These are phyloP conservation scores for Ganoderma multipileum DNA, from an alignment of 1,284 basidiomycete species.

Conservation along the genomic window DNA sequence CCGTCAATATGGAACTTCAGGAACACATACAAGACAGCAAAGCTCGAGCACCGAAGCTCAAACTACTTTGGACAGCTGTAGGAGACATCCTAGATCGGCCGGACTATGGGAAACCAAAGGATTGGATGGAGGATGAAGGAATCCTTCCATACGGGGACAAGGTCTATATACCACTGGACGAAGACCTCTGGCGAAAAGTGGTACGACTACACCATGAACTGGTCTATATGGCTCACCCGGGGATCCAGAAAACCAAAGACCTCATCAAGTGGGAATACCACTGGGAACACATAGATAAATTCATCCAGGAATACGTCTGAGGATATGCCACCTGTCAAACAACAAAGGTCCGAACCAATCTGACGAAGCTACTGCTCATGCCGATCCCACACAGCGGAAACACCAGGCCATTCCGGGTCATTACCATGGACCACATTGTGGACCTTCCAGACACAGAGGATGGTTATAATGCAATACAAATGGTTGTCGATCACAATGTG, in stretches of 20 bases:
- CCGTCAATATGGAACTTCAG: background rate
- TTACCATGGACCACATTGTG: background rate
- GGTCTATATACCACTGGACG: background rate
- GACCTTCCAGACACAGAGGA: background rate
- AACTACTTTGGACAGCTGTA: background rate
- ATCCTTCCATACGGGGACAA: background rate
- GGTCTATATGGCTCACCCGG: constrained; percentile 11
- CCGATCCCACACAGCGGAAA: background rate
- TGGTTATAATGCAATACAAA: background rate
- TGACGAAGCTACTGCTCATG: too few species aligned
- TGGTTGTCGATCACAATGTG: background rate
- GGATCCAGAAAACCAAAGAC: constrained; percentile 8
- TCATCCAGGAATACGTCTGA: too few species aligned
- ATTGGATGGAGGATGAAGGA: background rate
- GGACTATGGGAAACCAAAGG: background rate
- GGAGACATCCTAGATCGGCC: background rate
- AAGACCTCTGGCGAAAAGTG: background rate
- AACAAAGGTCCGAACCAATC: constrained; percentile 37
- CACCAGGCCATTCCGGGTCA: background rate
- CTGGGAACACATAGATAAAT: constrained; percentile 47
- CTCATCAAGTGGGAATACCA: constrained; percentile 8
- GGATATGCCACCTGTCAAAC: constrained; percentile 48
- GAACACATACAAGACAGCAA: background rate
- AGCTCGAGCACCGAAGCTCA: background rate
- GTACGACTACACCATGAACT: constrained; percentile 10